Base-by-base conservation (phyloP, 2,329 filamentous ascomycete species). In the Fusarium ramigenum region DNA sequence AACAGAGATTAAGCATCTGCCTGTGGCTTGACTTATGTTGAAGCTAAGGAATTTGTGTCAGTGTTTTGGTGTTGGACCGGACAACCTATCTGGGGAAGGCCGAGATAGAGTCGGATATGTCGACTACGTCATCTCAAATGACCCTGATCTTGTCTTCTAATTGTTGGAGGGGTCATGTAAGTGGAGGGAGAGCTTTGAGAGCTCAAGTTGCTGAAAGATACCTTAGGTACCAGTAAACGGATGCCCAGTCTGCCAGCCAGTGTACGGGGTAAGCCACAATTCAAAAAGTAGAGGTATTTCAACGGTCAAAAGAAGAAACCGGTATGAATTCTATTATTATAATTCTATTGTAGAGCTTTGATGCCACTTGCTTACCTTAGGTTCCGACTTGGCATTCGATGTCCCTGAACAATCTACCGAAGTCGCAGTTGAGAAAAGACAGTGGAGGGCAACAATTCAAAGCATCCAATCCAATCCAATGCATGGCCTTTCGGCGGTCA, bases 51-150 rank as follows among this genome's bases (percentile, higher is more conserved):
- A 23, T 43, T 43, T 43, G 30, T 56, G 30, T 39, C 37, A 36
- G 34, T 40, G 25, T 23, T 57, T 30, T 56, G 36, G 36, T 43
- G 18, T 63, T 64, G 44, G 34, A 47, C n/a, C 50, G n/a, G 42
- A 23, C 42, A 60, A 32, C 43, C 42, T 60, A 39, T 43, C 49
- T 65, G 34, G 25, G 62, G 42, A 67, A 43, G 52, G 43, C 49
- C n/a, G 14, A 46, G 46, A 39, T 40, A 39, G n/a, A 32, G 30
- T 54, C 39, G 25, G 32, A 57, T 46, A 25, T 18, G 32, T 56
- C 52, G n/a, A 44, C 57, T 62, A 70, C 70, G 70, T 73, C 70
- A 73, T 73, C 46, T 59, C 62, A 21, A 21, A 19, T 30, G 32
- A 60, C 34, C 32, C 23, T 39, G 34, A 37, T 53, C n/a, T 50